Conservation (phyloP, 345 rosid species). For the Aegle marmelos region DNA sequence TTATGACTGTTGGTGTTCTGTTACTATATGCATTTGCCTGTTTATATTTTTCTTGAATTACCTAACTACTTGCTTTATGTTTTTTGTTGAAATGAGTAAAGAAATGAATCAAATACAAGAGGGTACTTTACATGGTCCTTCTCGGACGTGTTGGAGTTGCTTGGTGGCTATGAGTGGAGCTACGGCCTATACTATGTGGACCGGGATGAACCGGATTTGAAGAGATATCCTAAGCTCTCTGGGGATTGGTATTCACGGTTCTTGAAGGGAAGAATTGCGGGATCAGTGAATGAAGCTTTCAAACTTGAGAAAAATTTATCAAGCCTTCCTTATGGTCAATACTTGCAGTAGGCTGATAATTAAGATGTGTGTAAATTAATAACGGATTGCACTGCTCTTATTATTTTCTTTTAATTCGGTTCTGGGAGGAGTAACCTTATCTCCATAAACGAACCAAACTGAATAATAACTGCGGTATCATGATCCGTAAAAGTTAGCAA, state of each 20-base stretch:
- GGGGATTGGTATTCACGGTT: constrained; percentile 48
- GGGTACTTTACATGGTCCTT: constrained; percentile 55
- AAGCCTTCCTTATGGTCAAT: background rate
- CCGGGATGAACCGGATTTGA: constrained; percentile 37
- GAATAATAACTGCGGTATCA: too few relatives aligned
- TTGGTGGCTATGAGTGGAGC: constrained; percentile 29
- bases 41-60: background rate
- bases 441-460: too few relatives aligned
- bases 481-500: too few relatives aligned
- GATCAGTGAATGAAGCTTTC: background rate
- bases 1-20: background rate
- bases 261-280: constrained; percentile 31
- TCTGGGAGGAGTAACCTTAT: too few relatives aligned
- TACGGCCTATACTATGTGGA: constrained; percentile 46
- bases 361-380: background rate
- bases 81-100: background rate
- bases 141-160: constrained; percentile 38
- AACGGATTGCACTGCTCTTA: background rate
- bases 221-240: constrained; percentile 48
- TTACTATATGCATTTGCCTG: background rate
- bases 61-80: background rate
- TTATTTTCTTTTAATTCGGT: background rate
- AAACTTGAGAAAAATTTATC: background rate
- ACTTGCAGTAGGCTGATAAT: background rate
- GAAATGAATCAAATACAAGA: constrained; percentile 50